A percentile compares a stretch with the other conserved stretches of the same genome.
Conservation (phyloP, 2,329 filamentous ascomycete genomes). For the Periconia sp. region DNA sequence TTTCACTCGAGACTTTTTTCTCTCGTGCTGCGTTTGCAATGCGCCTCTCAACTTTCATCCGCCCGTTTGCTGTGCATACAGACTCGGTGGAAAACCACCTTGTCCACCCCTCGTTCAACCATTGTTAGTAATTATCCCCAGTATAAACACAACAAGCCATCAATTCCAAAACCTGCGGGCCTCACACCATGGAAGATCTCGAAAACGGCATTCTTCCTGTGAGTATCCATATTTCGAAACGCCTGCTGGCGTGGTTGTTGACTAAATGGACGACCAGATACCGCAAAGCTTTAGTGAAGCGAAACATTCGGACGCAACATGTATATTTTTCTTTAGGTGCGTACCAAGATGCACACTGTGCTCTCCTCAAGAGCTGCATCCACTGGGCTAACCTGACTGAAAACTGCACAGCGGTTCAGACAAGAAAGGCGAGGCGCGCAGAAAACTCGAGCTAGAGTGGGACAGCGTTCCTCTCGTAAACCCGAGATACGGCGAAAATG, state of each 20-base stretch:
- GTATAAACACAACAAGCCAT: background rate
- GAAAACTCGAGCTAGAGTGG: conserved; percentile 9
- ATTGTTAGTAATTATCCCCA: background rate
- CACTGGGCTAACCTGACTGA: background rate
- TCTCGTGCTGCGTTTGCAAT: background rate
- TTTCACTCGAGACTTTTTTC: background rate
- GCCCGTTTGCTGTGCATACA: background rate
- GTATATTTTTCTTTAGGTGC: background rate
- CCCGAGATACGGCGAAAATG: background rate
- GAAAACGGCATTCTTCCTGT: background rate
- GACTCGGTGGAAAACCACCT: background rate
- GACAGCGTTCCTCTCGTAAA: conserved; percentile 6
- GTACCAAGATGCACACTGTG: background rate
- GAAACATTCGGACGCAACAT: background rate
- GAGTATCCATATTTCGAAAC: background rate
- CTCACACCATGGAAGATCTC: background rate
- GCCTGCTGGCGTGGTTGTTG: no score
- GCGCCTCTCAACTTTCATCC: background rate
- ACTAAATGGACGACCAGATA: background rate
- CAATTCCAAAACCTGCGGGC: no score
- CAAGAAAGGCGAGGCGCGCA: background rate
- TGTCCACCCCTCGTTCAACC: background rate
- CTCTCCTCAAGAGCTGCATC: background rate
- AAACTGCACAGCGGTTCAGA: conserved; percentile 5
- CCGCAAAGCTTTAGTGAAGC: background rate